These are phyloP conservation scores for Saraca asoca DNA, from an alignment of 331 rosid genomes.

Conservation along the genomic window DNA sequence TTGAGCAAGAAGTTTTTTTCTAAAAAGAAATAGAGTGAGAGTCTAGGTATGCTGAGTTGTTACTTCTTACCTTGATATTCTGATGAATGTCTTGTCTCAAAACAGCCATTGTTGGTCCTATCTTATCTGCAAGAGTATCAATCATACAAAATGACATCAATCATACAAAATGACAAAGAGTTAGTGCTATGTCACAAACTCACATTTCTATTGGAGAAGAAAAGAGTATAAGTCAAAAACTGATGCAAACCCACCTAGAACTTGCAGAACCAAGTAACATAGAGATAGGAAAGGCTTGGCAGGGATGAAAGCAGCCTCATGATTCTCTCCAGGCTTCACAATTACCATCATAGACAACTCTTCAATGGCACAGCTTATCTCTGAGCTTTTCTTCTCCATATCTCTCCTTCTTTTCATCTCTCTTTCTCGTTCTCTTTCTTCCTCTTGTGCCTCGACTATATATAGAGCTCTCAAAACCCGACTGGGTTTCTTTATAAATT, in stretches of 20 bases:
- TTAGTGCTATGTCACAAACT: slow-evolving; percentile 12
- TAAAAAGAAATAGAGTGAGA: slow-evolving; percentile 14
- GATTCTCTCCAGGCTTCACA: slow-evolving; percentile 45
- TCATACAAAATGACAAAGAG: slow-evolving; percentile 28
- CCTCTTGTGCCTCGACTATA: not conserved
- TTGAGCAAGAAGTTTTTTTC: not conserved
- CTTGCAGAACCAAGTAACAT: slow-evolving; percentile 65
- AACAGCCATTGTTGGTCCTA: slow-evolving; percentile 95
- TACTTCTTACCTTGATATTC: slow-evolving; percentile 68
- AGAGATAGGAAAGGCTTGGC: slow-evolving; percentile 73
- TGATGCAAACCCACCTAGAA: slow-evolving; percentile 60
- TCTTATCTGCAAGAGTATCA: slow-evolving; percentile 67
- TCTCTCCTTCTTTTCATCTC: slow-evolving; percentile 64
- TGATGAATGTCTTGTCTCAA: slow-evolving; percentile 78
- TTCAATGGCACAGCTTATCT: slow-evolving; percentile 70
- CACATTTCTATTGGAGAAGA: not conserved
- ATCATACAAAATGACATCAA: slow-evolving; percentile 28
- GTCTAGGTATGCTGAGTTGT: not conserved
- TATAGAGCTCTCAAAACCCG: slow-evolving; percentile 10
- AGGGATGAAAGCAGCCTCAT: slow-evolving; percentile 54
- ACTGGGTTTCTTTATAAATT: slow-evolving; percentile 19
- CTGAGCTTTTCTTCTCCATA: slow-evolving; percentile 49
- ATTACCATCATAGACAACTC: slow-evolving; percentile 53
- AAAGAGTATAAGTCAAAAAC: slow-evolving; percentile 14
- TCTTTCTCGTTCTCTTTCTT: slow-evolving; percentile 21